A percentile compares a stretch with the other conserved stretches of the same genome.
These are phyloP conservation scores for Citrus inodora DNA, from an alignment of 345 rosid species.

Conservation along the genomic window DNA sequence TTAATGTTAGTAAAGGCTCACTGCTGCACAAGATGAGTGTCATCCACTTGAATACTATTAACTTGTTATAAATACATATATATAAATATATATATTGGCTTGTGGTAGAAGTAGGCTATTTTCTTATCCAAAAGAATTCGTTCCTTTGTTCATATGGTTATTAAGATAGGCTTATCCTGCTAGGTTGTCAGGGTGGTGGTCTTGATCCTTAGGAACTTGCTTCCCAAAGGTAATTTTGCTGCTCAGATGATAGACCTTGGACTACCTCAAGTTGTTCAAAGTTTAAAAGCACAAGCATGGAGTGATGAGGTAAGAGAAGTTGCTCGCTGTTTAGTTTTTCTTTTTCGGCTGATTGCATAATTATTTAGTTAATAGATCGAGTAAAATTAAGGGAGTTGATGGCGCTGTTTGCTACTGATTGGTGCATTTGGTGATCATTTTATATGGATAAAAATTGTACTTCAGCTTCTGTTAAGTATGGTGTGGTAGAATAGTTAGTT, in stretches of 20 bases:
- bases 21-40: background rate
- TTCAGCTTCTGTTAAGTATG: background rate
- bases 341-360: background rate
- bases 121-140: background rate
- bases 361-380: background rate
- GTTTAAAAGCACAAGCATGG: constrained; percentile 94
- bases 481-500: background rate
- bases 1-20: background rate
- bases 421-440: background rate
- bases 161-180: constrained; percentile 19
- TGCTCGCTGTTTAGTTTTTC: background rate
- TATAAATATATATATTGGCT: background rate
- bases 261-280: constrained; percentile 83
- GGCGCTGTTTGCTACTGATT: background rate
- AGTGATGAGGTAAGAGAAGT: constrained; percentile 80
- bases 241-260: constrained; percentile 98
- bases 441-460: background rate
- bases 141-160: constrained; percentile 18
- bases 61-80: background rate
- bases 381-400: background rate
- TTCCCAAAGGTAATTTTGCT: constrained; percentile 80
- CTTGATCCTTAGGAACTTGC: constrained; percentile 78
- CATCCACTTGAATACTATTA: constrained; percentile 7
- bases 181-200: constrained; percentile 94
- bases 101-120: background rate